Evolutionary conservation across 1,284 basidiomycete genomes (phyloP), one percentile per base, ranked within the genome.

Genomic region (Cutaneotrichosporon sp.): DNA sequence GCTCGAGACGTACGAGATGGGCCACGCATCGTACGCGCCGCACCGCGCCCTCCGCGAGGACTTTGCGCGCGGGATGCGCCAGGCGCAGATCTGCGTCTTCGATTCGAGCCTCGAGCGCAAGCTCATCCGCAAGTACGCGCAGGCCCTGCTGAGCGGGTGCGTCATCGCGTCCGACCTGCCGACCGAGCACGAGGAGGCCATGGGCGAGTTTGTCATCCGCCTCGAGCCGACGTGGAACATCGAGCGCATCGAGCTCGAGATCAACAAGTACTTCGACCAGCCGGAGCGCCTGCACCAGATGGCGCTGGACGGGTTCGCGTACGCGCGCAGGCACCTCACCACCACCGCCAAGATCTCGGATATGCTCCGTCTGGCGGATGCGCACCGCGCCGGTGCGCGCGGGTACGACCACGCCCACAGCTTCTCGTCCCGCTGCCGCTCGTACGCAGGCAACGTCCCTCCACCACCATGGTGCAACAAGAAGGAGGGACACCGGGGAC

Each of bases 71-170:
- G 74, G 72, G 4, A 77, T 80, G 77, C 64, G 79, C 11, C 66
- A 72, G 33, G 64, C 73, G 34, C 72, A 70, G 64, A 75, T 80
- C 45, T 80, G 79, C 60, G 73, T 80, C n/a, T 80, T 80, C 56
- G 79, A 80, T 64, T 65, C 76, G 4, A 73, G 71, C 58, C 64
- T 79, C n/a, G 77, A 79, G 63, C 66, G 76, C 33, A 80, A 80
- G 68, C 68, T 78, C 70, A 80, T 80, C 50, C 61, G 78, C 13
- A 80, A 79, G 71, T 80, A 75, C 62, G 74, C 76, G 2, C 78
- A 79, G 67, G 76, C 78, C 1, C 66, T 78, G 22, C 63, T 79
- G 5, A 69, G 67, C n/a, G 77, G 77, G 7, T 79, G 78, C 61
- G 78, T 78, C 10, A 66, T 77, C n/a, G 71, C 76, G 16, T 69